Base-by-base conservation (phyloP, 1,284 basidiomycete species). In the Apiotrichum veenhuisii region DNA sequence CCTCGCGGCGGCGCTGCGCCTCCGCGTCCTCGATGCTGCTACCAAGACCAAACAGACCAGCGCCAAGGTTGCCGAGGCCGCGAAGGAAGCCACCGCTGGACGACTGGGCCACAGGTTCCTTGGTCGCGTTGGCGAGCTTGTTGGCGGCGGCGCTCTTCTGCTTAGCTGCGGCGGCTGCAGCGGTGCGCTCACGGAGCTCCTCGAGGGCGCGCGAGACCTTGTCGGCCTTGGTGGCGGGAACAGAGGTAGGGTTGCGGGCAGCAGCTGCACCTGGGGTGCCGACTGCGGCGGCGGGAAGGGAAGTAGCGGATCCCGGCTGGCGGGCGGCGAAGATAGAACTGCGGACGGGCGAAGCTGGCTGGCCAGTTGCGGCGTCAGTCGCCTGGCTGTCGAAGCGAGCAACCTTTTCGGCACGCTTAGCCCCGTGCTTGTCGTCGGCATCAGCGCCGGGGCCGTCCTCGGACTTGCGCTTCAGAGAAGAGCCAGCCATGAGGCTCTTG, bases 141-240 rank as follows among this genome's bases (percentile, higher is more conserved):
- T 22, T 27, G 14, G 48, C 48, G 5, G 48, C 23, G 0, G 64
- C 63, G 15, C 50, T 49, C 49, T 66, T 68, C 53, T 68, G 63
- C 52, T 64, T 66, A 40, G 68, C 65, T 7, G 61, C 55, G 14
- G 68, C 68, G 34, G 67, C 68, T 8, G 70, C 71, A 10, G 64
- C 64, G 4, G 65, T 62, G 17, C 66, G 64, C 48, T 73, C 70
- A 20, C 69, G 62, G 22, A 75, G 60, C 36, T 73, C 70, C 43
- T 73, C 72, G 0, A 75, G 63, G 3, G 69, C 71, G 42, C 64
- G 65, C 34, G 65, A 66, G 52, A 71, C 67, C 62, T 67, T 72
- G 55, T 68, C 46, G 38, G n/a, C n/a, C 22, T 69, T 70, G 34
- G 27, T 43, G 18, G 44, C 18, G 10, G 52, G 49, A 3, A 51